These are phyloP conservation scores for Camillea tinctor DNA, from an alignment of 2,329 filamentous ascomycete species.

Conservation along the genomic window DNA sequence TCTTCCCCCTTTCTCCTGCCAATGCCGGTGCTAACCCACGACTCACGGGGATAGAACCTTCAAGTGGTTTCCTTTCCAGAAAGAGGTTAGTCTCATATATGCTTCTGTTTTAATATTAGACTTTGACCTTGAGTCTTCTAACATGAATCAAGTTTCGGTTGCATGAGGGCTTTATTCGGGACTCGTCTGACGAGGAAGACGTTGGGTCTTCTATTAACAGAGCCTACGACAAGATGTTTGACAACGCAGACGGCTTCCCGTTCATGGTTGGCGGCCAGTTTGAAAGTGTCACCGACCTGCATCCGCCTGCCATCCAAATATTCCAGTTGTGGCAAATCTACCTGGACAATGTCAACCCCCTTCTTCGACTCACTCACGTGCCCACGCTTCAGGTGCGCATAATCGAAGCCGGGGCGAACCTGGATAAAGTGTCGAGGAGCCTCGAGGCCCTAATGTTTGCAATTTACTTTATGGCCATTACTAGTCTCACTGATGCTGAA, in stretches of 20 bases:
- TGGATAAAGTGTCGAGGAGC: constrained; percentile 52
- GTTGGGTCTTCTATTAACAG: constrained; percentile 55
- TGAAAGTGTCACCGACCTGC: constrained; percentile 44
- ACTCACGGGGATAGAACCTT: constrained; percentile 32
- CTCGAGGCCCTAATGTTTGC: constrained; percentile 69
- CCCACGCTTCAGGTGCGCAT: constrained; percentile 64
- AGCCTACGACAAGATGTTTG: constrained; percentile 60
- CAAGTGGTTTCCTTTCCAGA: constrained; percentile 52
- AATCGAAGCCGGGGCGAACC: constrained; percentile 58
- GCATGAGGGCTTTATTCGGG: constrained; percentile 46
- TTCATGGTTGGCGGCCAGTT: constrained; percentile 51
- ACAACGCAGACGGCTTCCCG: constrained; percentile 55
- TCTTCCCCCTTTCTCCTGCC: not conserved
- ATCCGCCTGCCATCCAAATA: constrained; percentile 58
- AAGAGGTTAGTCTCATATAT: constrained; percentile 42
- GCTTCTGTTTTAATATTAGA: not conserved
- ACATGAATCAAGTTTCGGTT: constrained; percentile 44
- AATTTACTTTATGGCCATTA: constrained; percentile 59
- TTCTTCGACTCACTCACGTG: constrained; percentile 67
- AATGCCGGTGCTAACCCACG: constrained; percentile 9
- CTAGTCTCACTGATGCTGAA: constrained; percentile 56
- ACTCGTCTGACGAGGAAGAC: constrained; percentile 56
- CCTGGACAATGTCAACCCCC: constrained; percentile 66
- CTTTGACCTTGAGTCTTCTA: constrained; percentile 11
- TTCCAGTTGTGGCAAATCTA: constrained; percentile 69